phyloP scores from a whole-genome alignment of 2,329 filamentous ascomycete genomes.

The Tolypocladium pustulatum region DNA sequence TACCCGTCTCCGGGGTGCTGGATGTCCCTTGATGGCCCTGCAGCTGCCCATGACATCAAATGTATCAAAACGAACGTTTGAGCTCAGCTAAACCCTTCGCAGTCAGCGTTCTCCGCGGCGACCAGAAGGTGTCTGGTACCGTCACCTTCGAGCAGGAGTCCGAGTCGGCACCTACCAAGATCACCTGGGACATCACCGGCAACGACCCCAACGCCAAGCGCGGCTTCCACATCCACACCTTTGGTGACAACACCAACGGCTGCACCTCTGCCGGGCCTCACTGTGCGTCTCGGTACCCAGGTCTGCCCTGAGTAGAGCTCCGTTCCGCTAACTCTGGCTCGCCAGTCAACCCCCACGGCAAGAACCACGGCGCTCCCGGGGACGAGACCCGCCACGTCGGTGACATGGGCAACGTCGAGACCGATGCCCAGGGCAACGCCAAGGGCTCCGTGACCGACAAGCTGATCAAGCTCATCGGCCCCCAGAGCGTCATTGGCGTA shows the following conservation, averaged over 20 bases:
- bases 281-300: constrained; percentile 49
- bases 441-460: constrained; percentile 72
- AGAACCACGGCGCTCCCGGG: constrained; percentile 79
- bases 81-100: constrained; percentile 9
- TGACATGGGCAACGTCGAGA: constrained; percentile 95
- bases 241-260: constrained; percentile 99
- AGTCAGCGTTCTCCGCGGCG: constrained; percentile 97
- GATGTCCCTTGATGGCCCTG: constrained; percentile 23
- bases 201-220: constrained; percentile 92
- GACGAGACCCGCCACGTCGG: constrained; percentile 89
- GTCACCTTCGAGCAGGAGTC: constrained; percentile 88
- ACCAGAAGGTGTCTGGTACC: constrained; percentile 89
- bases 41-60: background rate
- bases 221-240: constrained; percentile 97
- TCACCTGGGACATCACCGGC: constrained; percentile 87
- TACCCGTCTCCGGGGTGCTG: background rate
- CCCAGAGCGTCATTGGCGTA: constrained; percentile 90
- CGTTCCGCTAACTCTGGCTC: constrained; percentile 4
- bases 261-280: constrained; percentile 97
- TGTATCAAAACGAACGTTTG: background rate
- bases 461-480: constrained; percentile 89
- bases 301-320: background rate
- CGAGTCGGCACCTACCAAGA: constrained; percentile 72
- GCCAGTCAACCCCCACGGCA: constrained; percentile 86
- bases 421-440: constrained; percentile 83